phyloP scores from a whole-genome alignment of 192 early-diverging fungal genomes.

The Oehlia diaphana region DNA sequence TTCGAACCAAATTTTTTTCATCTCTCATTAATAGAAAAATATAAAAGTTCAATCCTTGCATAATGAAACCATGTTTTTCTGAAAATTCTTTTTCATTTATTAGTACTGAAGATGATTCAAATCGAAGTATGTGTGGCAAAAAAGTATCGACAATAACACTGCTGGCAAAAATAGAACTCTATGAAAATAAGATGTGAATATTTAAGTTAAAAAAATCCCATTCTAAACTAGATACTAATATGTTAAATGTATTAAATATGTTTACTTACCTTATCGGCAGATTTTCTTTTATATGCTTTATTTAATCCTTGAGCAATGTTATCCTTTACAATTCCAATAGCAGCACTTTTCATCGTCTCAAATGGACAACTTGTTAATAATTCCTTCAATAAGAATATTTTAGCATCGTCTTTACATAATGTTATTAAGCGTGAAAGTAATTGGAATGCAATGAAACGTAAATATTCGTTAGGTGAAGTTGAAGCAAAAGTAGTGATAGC shows the following conservation, averaged over 20 bases:
- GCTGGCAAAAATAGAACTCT: constrained; percentile 41
- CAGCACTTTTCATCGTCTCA: constrained; percentile 48
- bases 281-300: constrained; percentile 16
- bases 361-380: constrained; percentile 46
- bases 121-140: constrained; percentile 34
- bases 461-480: constrained; percentile 34
- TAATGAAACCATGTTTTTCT: constrained; percentile 44
- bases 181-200: neutral
- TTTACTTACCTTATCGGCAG: constrained; percentile 25
- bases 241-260: neutral
- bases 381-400: constrained; percentile 41
- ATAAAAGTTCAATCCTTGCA: constrained; percentile 54
- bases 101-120: constrained; percentile 31
- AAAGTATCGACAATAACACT: constrained; percentile 42
- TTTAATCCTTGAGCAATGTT: constrained; percentile 40
- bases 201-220: neutral
- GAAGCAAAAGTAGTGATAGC: constrained; percentile 45
- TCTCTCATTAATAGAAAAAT: constrained; percentile 48
- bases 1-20: constrained; percentile 41
- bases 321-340: constrained; percentile 48
- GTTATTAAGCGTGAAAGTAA: constrained; percentile 37
- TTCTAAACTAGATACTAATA: neutral
- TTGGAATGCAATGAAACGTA: constrained; percentile 46
- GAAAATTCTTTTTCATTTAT: constrained; percentile 35
- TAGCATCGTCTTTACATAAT: constrained; percentile 42